Conservation (phyloP, 164 flowering plant genomes). For the Magnolia sinica region DNA sequence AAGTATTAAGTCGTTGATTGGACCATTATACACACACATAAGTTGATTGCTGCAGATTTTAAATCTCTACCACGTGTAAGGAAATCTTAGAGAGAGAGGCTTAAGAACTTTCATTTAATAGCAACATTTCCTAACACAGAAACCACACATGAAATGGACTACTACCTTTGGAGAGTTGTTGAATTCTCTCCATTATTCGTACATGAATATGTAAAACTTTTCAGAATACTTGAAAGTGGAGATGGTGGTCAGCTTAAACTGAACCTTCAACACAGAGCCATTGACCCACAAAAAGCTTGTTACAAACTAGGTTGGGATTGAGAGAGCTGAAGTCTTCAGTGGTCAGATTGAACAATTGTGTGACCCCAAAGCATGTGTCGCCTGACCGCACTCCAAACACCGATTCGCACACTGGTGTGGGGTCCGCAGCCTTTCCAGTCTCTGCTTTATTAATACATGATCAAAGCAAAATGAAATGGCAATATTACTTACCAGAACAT, state of each 20-base stretch:
- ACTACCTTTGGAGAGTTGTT: background rate
- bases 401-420: slow-evolving; percentile 5
- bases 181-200: background rate
- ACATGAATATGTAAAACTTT: background rate
- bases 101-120: no score
- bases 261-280: slow-evolving; percentile 20
- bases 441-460: background rate
- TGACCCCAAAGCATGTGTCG: slow-evolving; percentile 18
- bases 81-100: no score
- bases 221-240: no score
- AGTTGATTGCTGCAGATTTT: no score
- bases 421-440: background rate
- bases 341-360: slow-evolving; percentile 20
- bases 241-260: background rate
- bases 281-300: slow-evolving; percentile 20
- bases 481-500: background rate
- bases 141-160: background rate
- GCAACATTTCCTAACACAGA: no score
- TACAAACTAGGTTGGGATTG: slow-evolving; percentile 24
- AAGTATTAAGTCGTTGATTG: no score
- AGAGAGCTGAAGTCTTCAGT: slow-evolving; percentile 2
- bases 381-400: slow-evolving; percentile 11
- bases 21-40: no score
- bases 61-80: no score
- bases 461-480: background rate